Evolutionary conservation across 345 rosid species (phyloP), one percentile per base, ranked within the genome.

Genomic region (Eutrema yunnanense): DNA sequence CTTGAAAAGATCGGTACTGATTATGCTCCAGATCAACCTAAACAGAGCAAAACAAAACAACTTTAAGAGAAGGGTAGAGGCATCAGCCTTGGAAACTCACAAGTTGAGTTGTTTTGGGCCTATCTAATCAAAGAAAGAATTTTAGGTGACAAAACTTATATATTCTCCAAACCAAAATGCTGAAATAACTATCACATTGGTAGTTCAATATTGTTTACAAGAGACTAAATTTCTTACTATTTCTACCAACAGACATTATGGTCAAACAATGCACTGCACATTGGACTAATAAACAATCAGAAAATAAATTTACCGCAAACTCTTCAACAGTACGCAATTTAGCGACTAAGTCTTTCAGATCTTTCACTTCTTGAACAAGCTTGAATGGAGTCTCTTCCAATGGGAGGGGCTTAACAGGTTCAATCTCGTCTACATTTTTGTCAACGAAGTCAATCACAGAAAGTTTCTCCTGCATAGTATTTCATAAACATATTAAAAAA

Each of bases 21-120:
- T 95, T 95, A 79, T 95, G 97, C 81, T 95, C 99, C 86, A 95
- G 75, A 81, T 95, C 99, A 74, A 92, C 99, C 99, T 95, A 76
- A 29, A 73, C 57, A 76, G 59, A 70, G 47, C 42, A 73, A 69
- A 62, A 54, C n/a, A 59, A 44, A 61, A 22, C 16, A 69, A 29
- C 14, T n/a, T 10, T 74, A 64, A 69, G 51, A 76, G 32, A 57
- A 43, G 46, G 16, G 62, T 40, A 40, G 58, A 69, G 5, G 37
- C 43, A 52, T 44, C 55, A 69, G 26, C 69, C 57, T 54, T 46
- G 38, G 71, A n/a, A 47, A 27, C 37, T 68, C 58, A 43, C 14
- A 30, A 60, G 6, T 32, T 40, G 32, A 50, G 30, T 22, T 56
- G 37, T 19, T 13, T 11, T 32, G 14, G 29, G 58, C 12, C 14